phyloP scores from a whole-genome alignment of 176 grass and related monocot genomes.

The Avena eriantha region DNA sequence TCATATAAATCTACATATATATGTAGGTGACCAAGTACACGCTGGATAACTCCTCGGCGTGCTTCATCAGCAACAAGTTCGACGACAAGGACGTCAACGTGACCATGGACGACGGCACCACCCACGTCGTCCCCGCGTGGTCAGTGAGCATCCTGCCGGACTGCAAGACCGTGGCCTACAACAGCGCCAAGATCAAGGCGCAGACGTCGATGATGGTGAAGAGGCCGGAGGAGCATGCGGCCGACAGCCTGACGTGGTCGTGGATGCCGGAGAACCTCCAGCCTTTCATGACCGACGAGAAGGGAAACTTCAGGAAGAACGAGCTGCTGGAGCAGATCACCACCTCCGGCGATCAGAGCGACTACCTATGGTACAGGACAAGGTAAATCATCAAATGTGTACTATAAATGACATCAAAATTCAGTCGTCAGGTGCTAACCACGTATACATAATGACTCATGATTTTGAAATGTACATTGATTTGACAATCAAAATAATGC shows the following conservation, averaged over 20 bases:
- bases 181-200: conserved; percentile 73
- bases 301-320: conserved; percentile 33
- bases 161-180: conserved; percentile 69
- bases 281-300: conserved; percentile 52
- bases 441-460: too few species aligned
- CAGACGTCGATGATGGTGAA: conserved; percentile 84
- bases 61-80: conserved; percentile 72
- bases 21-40: conserved; percentile 58
- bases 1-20: too few species aligned
- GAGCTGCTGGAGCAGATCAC: conserved; percentile 55
- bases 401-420: too few species aligned
- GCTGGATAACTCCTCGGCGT: conserved; percentile 41
- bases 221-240: conserved; percentile 37
- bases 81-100: conserved; percentile 55
- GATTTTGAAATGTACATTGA: too few species aligned
- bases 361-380: conserved; percentile 92
- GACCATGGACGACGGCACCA: conserved; percentile 41
- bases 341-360: conserved; percentile 62
- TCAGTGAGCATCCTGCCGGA: conserved; percentile 81
- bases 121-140: conserved; percentile 69
- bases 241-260: conserved; percentile 49
- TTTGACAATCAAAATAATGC: too few species aligned
- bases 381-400: conserved; percentile 39
- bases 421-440: too few species aligned
- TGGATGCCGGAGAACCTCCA: conserved; percentile 60